These are phyloP conservation scores for Aspergillus intermedius DNA, from an alignment of 2,329 filamentous ascomycete species.

Conservation along the genomic window DNA sequence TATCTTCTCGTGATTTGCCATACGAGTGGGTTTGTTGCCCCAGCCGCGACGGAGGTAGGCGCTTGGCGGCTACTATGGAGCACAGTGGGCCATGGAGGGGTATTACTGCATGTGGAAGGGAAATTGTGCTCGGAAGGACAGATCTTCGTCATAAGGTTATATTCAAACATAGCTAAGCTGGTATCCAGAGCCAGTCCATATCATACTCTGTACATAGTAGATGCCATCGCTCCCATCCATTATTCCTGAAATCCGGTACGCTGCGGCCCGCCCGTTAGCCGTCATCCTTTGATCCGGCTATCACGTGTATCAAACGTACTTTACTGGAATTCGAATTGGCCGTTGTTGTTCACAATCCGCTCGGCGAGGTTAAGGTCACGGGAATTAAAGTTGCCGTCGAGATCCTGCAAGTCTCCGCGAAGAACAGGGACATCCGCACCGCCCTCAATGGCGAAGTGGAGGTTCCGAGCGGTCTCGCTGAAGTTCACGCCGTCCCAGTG, in stretches of 20 bases:
- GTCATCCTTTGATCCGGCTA: too few species aligned
- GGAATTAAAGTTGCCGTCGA: constrained; percentile 36
- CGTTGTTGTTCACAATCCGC: constrained; percentile 49
- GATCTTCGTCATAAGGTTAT: too few species aligned
- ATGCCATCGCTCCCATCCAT: background rate
- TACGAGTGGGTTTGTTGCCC: too few species aligned
- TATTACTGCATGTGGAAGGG: too few species aligned
- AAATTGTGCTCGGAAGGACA: too few species aligned
- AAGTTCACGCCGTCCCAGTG: constrained; percentile 44
- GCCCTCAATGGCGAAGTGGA: constrained; percentile 48
- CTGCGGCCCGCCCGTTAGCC: too few species aligned
- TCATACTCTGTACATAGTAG: background rate
- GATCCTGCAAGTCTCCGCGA: constrained; percentile 42
- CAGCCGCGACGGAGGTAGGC: too few species aligned
- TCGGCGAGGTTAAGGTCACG: constrained; percentile 52
- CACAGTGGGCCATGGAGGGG: too few species aligned
- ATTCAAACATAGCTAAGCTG: background rate
- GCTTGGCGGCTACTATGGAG: too few species aligned
- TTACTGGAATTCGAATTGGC: constrained; percentile 33
- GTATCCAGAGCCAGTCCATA: background rate
- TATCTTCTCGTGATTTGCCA: too few species aligned
- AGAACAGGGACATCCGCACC: constrained; percentile 47
- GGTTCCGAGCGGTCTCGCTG: constrained; percentile 40
- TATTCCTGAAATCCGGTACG: too few species aligned
- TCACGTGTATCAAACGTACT: too few species aligned